These are phyloP conservation scores for Eragrostis curvula DNA, from an alignment of 176 grass and related monocot genomes.

Conservation along the genomic window DNA sequence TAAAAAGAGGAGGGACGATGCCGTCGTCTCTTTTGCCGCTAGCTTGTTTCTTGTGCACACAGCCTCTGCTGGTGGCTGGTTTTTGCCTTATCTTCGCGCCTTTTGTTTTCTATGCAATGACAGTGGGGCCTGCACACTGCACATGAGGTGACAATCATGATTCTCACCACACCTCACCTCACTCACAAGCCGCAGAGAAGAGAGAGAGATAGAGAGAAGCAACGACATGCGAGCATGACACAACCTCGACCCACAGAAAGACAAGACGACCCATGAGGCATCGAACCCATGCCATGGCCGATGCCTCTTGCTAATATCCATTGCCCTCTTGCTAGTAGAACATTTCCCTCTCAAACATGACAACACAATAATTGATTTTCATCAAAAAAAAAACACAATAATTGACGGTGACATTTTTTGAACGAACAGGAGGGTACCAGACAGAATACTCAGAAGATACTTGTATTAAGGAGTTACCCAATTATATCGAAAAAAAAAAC, in stretches of 20 bases:
- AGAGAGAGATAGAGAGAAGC: too few species aligned
- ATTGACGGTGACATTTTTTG: not conserved
- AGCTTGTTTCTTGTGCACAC: slow-evolving; percentile 13
- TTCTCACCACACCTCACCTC: not conserved
- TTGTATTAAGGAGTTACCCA: not conserved
- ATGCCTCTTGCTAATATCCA: not conserved
- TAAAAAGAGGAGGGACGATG: slow-evolving; percentile 17
- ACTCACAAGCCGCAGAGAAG: not conserved
- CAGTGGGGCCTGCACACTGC: not conserved
- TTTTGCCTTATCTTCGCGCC: not conserved
- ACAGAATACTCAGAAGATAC: too few species aligned
- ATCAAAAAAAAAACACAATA: too few species aligned
- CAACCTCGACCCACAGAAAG: not conserved
- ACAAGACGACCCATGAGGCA: not conserved
- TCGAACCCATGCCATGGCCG: not conserved
- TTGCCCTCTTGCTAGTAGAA: not conserved
- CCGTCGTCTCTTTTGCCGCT: not conserved
- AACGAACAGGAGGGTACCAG: too few species aligned
- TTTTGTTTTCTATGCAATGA: not conserved
- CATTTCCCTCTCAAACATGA: not conserved
- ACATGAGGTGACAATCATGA: slow-evolving; percentile 1
- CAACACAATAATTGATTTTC: not conserved
- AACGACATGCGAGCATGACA: not conserved
- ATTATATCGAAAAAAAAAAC: not conserved
- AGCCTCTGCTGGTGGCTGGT: not conserved